Base-by-base conservation (phyloP, 1,284 basidiomycete genomes). In the Pseudozyma flocculosa region DNA sequence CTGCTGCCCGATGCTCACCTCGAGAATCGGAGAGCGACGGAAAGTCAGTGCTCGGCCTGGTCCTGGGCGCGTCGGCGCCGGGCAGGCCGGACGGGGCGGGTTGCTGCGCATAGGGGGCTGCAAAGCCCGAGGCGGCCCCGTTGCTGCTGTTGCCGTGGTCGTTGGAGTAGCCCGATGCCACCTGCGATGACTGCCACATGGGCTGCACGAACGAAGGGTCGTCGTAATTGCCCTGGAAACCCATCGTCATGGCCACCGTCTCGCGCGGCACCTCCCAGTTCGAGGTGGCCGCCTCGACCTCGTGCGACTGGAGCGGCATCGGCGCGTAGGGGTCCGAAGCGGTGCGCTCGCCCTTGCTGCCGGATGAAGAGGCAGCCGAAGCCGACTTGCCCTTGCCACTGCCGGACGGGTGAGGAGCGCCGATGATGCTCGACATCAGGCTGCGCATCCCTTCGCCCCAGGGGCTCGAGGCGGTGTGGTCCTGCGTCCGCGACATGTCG, bases 381-480 rank as follows among this genome's bases (percentile, higher is more conserved):
- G 18, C 4, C 18, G 18, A 9, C 13, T 61, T 54, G 11, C 50
- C 50, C 41, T 64, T 64, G 36, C 37, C 41, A n/a, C 18, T 21
- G 2, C 32, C 13, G 15, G 42, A 18, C 4, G 32, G 17, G 19
- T 53, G 54, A 11, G 58, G 55, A 22, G 59, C 59, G 8, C 63
- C 63, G 18, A 59, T 66, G 18, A 66, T 50, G 40, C 59, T 59
- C 47, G 49, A 55, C 52, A 60, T 55, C 26, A 66, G 48, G n/a
- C 55, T 59, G 40, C 55, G 61, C 63, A 66, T 66, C 23, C 63
- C 55, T 29, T 61, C 58, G 7, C 63, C 45, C 63, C 63, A 66
- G 13, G 53, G 39, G 19, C 61, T 48, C 8, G 62, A 61, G 34
- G 54, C 57, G 30, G 36, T 19, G 36, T 37, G 7, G 7, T 17